Percentiles rank a stretch among this genome's conserved stretches.
Conservation (phyloP, 371 early-diverging fungal species). For the Lichtheimia ornata region DNA sequence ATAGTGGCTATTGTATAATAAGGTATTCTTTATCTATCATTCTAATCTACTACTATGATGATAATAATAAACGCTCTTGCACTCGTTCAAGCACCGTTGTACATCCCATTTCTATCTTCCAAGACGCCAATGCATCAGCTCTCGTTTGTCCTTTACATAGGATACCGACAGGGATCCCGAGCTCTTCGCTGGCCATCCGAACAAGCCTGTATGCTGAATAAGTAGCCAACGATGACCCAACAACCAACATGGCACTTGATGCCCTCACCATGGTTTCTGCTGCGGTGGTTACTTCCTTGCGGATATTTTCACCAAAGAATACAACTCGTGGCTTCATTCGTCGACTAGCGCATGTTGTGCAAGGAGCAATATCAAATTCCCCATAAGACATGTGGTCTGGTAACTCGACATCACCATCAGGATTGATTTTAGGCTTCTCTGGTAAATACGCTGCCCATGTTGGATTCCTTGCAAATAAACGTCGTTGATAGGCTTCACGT, state of each 20-base stretch:
- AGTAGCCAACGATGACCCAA: conserved; percentile 83
- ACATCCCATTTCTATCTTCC: conserved; percentile 59
- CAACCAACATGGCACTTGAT: conserved; percentile 65
- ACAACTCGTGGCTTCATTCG: conserved; percentile 78
- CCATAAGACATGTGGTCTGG: conserved; percentile 56
- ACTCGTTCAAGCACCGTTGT: conserved; percentile 32
- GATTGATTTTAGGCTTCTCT: conserved; percentile 62
- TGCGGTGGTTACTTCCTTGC: conserved; percentile 38
- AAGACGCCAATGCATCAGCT: conserved; percentile 65
- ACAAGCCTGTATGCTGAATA: conserved; percentile 83
- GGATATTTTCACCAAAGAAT: conserved; percentile 91
- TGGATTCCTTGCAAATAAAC: conserved; percentile 73
- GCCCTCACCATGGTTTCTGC: conserved; percentile 60
- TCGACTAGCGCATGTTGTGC: conserved; percentile 61
- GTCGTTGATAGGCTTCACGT: conserved; percentile 68
- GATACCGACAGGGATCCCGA: conserved; percentile 63
- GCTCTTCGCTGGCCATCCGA: conserved; percentile 54
- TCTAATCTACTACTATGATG: neutral
- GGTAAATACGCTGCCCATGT: conserved; percentile 51
- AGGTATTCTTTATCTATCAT: neutral
- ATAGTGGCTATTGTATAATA: too few species aligned
- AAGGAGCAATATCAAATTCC: conserved; percentile 74
- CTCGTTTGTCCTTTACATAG: conserved; percentile 79
- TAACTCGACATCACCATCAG: conserved; percentile 90
- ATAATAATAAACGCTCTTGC: conserved; percentile 2